These are phyloP conservation scores for Naganishia friedmannii DNA, from an alignment of 768 basidiomycete species.

Conservation along the genomic window DNA sequence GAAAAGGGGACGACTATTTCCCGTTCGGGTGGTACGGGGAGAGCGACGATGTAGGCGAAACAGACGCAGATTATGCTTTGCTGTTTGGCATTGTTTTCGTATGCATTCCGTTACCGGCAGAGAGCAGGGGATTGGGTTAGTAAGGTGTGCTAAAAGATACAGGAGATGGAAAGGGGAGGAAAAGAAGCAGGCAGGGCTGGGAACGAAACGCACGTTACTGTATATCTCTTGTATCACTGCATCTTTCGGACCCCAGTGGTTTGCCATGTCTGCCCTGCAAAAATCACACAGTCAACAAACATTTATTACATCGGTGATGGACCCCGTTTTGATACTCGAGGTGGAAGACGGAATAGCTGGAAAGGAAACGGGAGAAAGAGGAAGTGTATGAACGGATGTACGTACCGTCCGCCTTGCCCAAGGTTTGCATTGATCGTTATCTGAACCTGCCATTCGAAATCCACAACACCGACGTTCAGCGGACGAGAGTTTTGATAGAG, in stretches of 20 bases:
- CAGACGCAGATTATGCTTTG: constrained; percentile 7
- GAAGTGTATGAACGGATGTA: no score
- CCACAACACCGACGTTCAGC: no score
- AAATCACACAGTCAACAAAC: no score
- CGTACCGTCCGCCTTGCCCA: constrained; percentile 13
- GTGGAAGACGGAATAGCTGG: neutral
- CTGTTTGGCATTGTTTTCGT: neutral
- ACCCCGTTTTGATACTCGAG: neutral
- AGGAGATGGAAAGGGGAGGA: neutral
- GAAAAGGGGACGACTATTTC: neutral
- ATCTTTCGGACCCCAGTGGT: constrained; percentile 20
- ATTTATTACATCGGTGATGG: no score
- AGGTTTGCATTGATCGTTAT: constrained; percentile 12
- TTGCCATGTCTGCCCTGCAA: constrained; percentile 13
- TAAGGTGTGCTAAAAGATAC: no score
- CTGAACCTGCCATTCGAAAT: neutral
- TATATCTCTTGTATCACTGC: constrained; percentile 12
- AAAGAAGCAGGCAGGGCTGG: neutral
- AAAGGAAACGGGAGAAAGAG: no score
- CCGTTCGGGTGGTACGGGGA: neutral
- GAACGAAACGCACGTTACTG: constrained; percentile 2
- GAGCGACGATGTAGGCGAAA: constrained; percentile 7
- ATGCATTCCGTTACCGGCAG: no score
- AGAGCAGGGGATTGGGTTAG: no score
- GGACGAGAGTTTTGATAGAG: no score